Base-by-base conservation (phyloP, 2,329 filamentous ascomycete genomes). In the Endoconidiophora laricicola region DNA sequence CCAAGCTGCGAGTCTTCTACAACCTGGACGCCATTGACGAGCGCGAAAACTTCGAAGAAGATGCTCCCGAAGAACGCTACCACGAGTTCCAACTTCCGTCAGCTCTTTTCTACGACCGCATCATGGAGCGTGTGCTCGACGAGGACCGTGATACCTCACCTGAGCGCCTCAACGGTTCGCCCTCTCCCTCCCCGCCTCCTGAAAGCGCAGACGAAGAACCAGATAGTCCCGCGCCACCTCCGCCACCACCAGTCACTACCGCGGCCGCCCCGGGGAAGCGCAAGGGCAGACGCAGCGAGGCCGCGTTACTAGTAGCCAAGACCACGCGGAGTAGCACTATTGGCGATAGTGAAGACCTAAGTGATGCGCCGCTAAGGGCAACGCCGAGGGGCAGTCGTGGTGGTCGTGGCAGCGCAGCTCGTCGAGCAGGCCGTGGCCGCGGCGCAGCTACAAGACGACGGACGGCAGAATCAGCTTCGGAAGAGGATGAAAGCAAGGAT, bases 21-120 rank as follows among this genome's bases (percentile, higher is more conserved):
- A 86, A 94, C 64, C 74, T 96, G 26, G 77, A 83, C 45, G 75
- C 81, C 39, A 81, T 95, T 52, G 86, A 96, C 64, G 86, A 94
- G 61, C 79, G 87, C 58, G 90, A 86, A 62, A 73, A 81, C 61
- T 69, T 70, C 55, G 77, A 82, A 33, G 76, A 78, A 24, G 70
- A 76, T 36, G 69, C 71, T 29, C 70, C 73, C 18, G 69, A 73
- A 49, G 73, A 79, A 22, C 70, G 73, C 52, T 85, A 80, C 60
- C 70, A 76, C 49, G 76, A 82, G 23, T 86, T 86, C 56, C 69
- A 73, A 24, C 68, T 86, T 3, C 80, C 80, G 0, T 58, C 59
- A 39, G 56, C 58, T 12, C 62, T 68, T 3, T 69, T 63, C 57
- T 62, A 65, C 57, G 64, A 66, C 23, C 56, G 64, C 50, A 69